Conservation (phyloP, 768 basidiomycete species). For the Kwoniella heveanensis region DNA sequence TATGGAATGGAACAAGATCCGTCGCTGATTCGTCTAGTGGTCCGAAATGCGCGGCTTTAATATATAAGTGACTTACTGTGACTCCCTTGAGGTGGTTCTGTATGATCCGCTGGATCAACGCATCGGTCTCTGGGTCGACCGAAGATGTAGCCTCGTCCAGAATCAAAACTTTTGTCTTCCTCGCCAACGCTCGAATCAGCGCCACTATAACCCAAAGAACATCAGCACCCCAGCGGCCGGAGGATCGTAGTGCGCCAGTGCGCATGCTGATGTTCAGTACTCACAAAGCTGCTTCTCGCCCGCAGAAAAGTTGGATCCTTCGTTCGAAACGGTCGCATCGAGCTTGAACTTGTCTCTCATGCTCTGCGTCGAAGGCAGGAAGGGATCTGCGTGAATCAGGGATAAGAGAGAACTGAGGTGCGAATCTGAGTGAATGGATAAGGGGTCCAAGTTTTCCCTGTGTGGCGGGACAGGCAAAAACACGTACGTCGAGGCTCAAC, state of each 20-base stretch:
- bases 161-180: slow-evolving; percentile 65
- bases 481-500: no score
- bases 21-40: no score
- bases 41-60: no score
- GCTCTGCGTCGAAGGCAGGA: slow-evolving; percentile 50
- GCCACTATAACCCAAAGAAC: no score
- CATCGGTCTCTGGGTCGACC: slow-evolving; percentile 64
- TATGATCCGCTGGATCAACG: slow-evolving; percentile 67
- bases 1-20: no score
- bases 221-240: no score
- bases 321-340: slow-evolving; percentile 65
- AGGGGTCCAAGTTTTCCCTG: slow-evolving; percentile 64
- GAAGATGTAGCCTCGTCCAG: slow-evolving; percentile 61
- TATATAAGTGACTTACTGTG: slow-evolving; percentile 33
- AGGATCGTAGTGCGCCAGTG: no score
- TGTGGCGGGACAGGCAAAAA: no score
- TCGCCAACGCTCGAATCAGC: slow-evolving; percentile 66
- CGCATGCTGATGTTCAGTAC: no score
- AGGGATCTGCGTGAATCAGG: slow-evolving; percentile 61
- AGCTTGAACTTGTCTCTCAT: slow-evolving; percentile 68
- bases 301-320: slow-evolving; percentile 68
- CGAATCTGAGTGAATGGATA: slow-evolving; percentile 62
- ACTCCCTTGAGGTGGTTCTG: slow-evolving; percentile 62
- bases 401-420: slow-evolving; percentile 67
- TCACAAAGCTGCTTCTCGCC: slow-evolving; percentile 66